These are phyloP conservation scores for Hevea brasiliensis DNA, from an alignment of 345 rosid species.

Conservation along the genomic window DNA sequence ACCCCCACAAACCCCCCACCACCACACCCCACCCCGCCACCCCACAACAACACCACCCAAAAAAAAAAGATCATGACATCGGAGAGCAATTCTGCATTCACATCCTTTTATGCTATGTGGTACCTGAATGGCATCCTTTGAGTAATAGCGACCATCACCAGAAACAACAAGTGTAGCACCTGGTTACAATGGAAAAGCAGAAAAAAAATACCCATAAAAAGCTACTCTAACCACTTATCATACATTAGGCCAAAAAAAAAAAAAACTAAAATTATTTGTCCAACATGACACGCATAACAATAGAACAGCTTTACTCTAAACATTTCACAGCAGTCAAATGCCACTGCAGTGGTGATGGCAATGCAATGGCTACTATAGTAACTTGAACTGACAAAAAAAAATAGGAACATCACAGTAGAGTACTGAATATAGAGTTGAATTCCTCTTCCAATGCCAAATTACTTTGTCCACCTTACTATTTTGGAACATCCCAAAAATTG, in stretches of 20 bases:
- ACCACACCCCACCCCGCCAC: too few species aligned
- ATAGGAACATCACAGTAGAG: too few species aligned
- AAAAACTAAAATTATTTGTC: neutral
- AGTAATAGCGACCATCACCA: slow-evolving; percentile 98
- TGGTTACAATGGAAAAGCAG: slow-evolving; percentile 25
- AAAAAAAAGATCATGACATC: neutral
- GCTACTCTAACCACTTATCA: neutral
- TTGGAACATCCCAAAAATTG: neutral
- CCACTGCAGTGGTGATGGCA: neutral
- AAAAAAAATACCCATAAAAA: neutral
- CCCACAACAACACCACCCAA: too few species aligned
- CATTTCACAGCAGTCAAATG: neutral
- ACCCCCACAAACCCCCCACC: too few species aligned
- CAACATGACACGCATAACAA: neutral
- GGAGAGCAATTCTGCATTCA: neutral
- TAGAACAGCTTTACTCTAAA: neutral
- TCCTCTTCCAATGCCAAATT: neutral
- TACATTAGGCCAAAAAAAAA: neutral
- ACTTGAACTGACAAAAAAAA: neutral
- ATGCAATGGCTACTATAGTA: neutral
- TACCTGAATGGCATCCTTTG: slow-evolving; percentile 98
- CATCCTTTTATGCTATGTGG: neutral
- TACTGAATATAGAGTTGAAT: too few species aligned
- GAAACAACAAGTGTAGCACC: slow-evolving; percentile 98
- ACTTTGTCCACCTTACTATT: neutral